Percentiles rank a stretch among this genome's conserved stretches.
Conservation (phyloP, 306 rosid genomes). For the Lathyrus sativus region DNA sequence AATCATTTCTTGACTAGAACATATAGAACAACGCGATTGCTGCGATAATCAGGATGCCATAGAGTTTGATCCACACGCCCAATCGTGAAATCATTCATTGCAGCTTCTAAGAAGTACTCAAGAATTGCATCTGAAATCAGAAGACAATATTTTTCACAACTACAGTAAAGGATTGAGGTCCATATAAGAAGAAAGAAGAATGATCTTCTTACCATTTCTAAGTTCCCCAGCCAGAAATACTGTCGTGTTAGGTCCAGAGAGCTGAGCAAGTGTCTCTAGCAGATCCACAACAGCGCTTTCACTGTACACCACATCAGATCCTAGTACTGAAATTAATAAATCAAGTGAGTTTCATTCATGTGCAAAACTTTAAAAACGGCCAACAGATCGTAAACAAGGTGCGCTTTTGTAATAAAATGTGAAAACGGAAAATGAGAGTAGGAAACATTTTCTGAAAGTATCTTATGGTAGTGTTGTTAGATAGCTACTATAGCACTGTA, state of each 20-base stretch:
- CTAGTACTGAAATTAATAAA: constrained; percentile 56
- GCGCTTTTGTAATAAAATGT: not conserved
- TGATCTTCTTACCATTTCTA: constrained; percentile 57
- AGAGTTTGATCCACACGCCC: constrained; percentile 77
- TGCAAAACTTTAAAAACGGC: not conserved
- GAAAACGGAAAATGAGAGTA: not conserved
- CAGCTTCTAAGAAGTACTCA: constrained; percentile 72
- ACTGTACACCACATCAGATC: constrained; percentile 84
- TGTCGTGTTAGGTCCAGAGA: constrained; percentile 72
- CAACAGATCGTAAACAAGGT: not conserved
- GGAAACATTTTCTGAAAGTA: not conserved
- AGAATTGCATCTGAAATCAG: constrained; percentile 73
- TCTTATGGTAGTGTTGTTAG: not conserved
- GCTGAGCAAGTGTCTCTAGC: constrained; percentile 64
- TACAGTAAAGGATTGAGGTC: not conserved
- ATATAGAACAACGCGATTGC: constrained; percentile 74
- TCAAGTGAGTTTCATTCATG: not conserved
- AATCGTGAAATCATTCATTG: constrained; percentile 62
- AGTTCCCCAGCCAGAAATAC: constrained; percentile 81
- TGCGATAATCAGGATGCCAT: constrained; percentile 79
- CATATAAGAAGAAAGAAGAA: not conserved
- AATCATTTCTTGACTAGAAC: constrained; percentile 64
- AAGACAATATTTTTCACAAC: constrained; percentile 26
- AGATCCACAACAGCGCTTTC: constrained; percentile 74
- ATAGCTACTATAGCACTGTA: not conserved